These are phyloP conservation scores for Leccinum pachyderme DNA, from an alignment of 1,284 basidiomycete genomes.

Conservation along the genomic window DNA sequence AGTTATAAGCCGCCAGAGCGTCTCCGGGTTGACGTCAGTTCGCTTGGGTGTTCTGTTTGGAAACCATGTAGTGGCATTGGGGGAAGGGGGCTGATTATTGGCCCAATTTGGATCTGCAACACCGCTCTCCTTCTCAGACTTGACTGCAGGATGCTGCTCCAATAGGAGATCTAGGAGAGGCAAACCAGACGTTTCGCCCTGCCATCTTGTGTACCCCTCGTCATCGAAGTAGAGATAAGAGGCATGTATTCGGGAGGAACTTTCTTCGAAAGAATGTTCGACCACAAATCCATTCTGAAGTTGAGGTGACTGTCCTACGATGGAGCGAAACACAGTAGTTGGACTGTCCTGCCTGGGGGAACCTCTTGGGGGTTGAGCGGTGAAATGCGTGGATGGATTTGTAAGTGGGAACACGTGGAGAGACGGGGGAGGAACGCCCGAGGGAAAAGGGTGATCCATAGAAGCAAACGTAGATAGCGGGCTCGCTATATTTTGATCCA, in stretches of 20 bases:
- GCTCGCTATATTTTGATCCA: conserved; percentile 38
- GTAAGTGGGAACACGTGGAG: conserved; percentile 71
- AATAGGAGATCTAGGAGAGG: conserved; percentile 81
- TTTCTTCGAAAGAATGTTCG: conserved; percentile 56
- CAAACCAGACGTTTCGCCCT: conserved; percentile 86
- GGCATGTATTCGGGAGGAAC: conserved; percentile 59
- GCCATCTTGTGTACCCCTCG: conserved; percentile 81
- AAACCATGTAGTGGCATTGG: conserved; percentile 57
- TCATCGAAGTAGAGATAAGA: conserved; percentile 82
- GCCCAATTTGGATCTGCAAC: conserved; percentile 23
- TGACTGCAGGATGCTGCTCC: conserved; percentile 47
- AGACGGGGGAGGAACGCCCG: conserved; percentile 73
- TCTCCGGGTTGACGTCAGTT: conserved; percentile 77
- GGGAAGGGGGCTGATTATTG: conserved; percentile 27
- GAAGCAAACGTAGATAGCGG: conserved; percentile 56
- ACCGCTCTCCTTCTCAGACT: conserved; percentile 36
- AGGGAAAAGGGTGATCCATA: conserved; percentile 46
- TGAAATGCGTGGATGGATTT: conserved; percentile 77
- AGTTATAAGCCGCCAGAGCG: conserved; percentile 72
- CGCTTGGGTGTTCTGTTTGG: conserved; percentile 72
- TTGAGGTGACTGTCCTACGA: conserved; percentile 37
- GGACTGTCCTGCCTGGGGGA: conserved; percentile 46
- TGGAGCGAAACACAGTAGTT: conserved; percentile 40
- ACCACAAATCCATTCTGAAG: conserved; percentile 14
- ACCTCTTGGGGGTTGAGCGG: conserved; percentile 38